Conservation (phyloP, 257 asterid genomes). For the Penstemon davidsonii region DNA sequence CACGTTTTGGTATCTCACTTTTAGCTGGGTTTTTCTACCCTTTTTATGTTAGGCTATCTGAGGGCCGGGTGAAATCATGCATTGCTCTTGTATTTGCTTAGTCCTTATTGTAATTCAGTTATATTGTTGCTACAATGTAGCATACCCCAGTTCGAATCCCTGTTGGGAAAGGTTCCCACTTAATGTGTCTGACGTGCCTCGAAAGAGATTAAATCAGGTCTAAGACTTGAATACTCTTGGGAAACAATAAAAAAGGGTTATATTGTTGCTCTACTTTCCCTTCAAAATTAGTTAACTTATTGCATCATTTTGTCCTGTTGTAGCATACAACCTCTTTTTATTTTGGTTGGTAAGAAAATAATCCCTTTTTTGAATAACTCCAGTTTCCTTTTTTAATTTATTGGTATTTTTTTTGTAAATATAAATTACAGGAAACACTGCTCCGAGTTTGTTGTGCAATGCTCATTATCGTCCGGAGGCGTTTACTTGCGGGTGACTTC, state of each 20-base stretch:
- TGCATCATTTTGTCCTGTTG: background rate
- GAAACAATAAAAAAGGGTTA: background rate
- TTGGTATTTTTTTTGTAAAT: no score
- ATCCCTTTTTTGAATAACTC: background rate
- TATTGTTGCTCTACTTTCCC: no score
- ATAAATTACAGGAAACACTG: constrained; percentile 67
- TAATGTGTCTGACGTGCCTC: no score
- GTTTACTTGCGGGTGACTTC: constrained; percentile 91
- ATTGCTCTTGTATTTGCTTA: background rate
- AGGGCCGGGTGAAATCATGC: background rate
- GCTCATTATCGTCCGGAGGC: constrained; percentile 83
- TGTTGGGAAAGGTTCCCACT: no score
- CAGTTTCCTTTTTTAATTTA: no score
- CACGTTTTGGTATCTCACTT: background rate
- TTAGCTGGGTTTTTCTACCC: background rate
- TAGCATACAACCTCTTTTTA: background rate
- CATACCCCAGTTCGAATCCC: no score
- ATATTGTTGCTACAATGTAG: background rate
- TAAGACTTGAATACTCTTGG: background rate
- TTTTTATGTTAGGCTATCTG: background rate
- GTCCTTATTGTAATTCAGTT: background rate
- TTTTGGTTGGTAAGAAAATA: background rate
- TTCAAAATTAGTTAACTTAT: background rate
- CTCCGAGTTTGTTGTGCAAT: constrained; percentile 90
- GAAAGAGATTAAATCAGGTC: background rate